Conservation (phyloP, 202 grass and related monocot species). For the Schoenoplectus triqueter region DNA sequence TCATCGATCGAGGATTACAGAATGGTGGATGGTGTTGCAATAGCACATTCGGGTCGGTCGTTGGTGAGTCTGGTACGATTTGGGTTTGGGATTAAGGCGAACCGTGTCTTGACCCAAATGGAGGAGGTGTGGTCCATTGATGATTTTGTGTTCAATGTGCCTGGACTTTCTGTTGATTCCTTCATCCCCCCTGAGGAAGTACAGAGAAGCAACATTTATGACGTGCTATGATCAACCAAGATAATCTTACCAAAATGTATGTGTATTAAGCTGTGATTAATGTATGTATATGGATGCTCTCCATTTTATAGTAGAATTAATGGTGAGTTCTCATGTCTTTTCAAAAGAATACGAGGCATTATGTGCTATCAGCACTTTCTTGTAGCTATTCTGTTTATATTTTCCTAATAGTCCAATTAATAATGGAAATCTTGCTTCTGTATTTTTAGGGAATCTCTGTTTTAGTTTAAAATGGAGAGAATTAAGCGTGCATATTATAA, state of each 20-base stretch:
- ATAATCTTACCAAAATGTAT: conserved; percentile 17
- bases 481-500: neutral
- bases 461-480: conserved; percentile 14
- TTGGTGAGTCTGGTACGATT: conserved; percentile 74
- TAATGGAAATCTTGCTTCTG: conserved; percentile 21
- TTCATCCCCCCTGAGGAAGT: conserved; percentile 98
- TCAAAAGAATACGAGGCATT: conserved; percentile 4
- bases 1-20: conserved; percentile 70
- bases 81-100: conserved; percentile 70
- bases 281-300: conserved; percentile 20
- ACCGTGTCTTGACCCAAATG: conserved; percentile 81
- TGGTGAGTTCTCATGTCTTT: neutral
- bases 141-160: conserved; percentile 88
- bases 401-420: neutral
- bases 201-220: conserved; percentile 63
- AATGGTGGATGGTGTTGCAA: conserved; percentile 56
- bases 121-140: conserved; percentile 95
- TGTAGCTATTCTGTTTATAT: conserved; percentile 17
- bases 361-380: neutral
- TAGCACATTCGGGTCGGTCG: conserved; percentile 75
- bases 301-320: conserved; percentile 17
- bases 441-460: neutral
- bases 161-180: conserved; percentile 69
- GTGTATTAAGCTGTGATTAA: conserved; percentile 23
- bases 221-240: conserved; percentile 34